These are phyloP conservation scores for Rhododendron mucronatum DNA, from an alignment of 148 eudicot genomes.

Conservation along the genomic window DNA sequence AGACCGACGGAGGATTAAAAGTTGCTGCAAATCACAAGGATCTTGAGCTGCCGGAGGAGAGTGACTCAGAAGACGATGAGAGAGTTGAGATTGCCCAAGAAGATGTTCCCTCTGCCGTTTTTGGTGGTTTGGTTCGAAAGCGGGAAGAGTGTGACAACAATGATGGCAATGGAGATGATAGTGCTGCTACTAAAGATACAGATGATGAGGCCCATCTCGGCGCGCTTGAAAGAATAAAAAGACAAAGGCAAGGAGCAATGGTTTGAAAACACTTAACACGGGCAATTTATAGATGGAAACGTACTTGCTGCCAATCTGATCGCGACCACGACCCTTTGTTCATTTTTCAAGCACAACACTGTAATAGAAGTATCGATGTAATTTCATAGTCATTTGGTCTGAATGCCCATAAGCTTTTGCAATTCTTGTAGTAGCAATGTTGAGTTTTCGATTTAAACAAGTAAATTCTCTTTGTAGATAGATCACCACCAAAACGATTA, in stretches of 20 bases:
- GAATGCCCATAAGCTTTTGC: no score
- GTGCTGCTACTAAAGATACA: conserved; percentile 19
- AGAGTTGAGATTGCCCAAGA: conserved; percentile 68
- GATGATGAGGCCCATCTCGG: conserved; percentile 50
- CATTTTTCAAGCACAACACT: no score
- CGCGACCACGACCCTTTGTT: no score
- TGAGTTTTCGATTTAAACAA: no score
- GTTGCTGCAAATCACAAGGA: conserved; percentile 57
- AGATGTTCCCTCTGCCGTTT: conserved; percentile 74
- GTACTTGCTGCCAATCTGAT: neutral
- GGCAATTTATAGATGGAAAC: neutral
- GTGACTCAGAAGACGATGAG: conserved; percentile 53
- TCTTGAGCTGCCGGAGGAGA: conserved; percentile 79
- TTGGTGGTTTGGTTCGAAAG: conserved; percentile 70
- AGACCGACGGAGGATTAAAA: conserved; percentile 22
- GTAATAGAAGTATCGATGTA: no score
- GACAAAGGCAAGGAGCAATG: conserved; percentile 34
- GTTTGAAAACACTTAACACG: neutral
- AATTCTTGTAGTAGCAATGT: no score
- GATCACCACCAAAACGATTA: no score
- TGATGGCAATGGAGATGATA: conserved; percentile 17
- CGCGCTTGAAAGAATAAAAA: conserved; percentile 72
- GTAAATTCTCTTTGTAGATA: no score
- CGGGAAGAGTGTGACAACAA: conserved; percentile 43
- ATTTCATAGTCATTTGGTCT: no score